Base-by-base conservation (phyloP, 1,139 yeast genomes). In the Debaryomyces coudertii region DNA sequence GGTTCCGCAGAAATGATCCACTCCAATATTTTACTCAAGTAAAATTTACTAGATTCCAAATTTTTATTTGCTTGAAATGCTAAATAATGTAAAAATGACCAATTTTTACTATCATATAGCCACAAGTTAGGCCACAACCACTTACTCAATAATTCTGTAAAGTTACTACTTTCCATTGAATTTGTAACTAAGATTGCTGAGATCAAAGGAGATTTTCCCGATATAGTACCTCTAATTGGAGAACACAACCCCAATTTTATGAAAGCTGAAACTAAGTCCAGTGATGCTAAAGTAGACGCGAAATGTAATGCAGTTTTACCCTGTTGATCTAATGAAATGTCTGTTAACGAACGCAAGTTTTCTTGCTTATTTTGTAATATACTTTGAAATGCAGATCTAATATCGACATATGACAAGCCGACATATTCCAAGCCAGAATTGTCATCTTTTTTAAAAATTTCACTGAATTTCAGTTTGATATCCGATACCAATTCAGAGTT, bases 1-100 rank as follows among this genome's bases (percentile, higher is more conserved):
- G 36, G 43, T 18, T 47, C 47, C 23, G 36, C 39, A 2, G 52
- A 47, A 11, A 88, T 89, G 16, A 92, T 79, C 87, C 93, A 90
- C 54, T 90, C 96, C 48, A 92, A 69, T 38, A 92, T 70, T 18
- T 88, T 83, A 51, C 83, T 88, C 43, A 87, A 66, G 60, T 93
- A 92, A 63, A 88, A 90, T 52, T 86, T 81, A 20, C 59, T 53
- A 43, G 73, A 63, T 20, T 70, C 73, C 28, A 56, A 49, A 51
- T 70, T 73, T 42, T 61, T 66, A 8, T 53, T 45, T 4, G 68
- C 57, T 50, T 67, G 68, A 7, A 50, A 48, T 0, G 68, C 60
- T 48, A 75, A 61, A 50, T 68, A 69, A 51, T 75, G 80, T 38
- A 75, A 58, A 39, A 75, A 55, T 1, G 74, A 58, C 62, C 68